phyloP scores from a whole-genome alignment of 805 yeast species.

The Wickerhamomyces chaumierensis region DNA sequence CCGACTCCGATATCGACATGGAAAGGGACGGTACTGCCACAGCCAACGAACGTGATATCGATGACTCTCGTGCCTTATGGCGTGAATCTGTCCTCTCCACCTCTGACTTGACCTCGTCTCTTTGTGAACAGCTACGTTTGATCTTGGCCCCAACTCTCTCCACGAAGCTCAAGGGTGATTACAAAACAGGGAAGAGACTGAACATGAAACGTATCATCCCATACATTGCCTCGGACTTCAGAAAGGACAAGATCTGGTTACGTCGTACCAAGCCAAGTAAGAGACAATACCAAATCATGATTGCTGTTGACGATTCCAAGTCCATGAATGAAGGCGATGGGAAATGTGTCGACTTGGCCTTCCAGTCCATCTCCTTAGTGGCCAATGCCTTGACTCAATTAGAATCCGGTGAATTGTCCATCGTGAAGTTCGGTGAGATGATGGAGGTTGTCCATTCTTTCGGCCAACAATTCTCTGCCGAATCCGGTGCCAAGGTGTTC shows the following conservation, averaged over 20 bases:
- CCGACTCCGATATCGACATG: conserved; percentile 17
- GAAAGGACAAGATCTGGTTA: conserved; percentile 97
- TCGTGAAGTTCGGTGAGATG: conserved; percentile 82
- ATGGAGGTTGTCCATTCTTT: conserved; percentile 83
- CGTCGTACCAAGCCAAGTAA: conserved; percentile 95
- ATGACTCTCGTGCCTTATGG: conserved; percentile 75
- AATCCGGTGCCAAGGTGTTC: conserved; percentile 75
- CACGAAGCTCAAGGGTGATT: conserved; percentile 92
- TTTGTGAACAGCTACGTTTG: conserved; percentile 86
- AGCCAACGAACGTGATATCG: conserved; percentile 36
- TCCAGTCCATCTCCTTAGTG: conserved; percentile 88
- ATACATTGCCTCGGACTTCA: conserved; percentile 93
- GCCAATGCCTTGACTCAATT: conserved; percentile 88
- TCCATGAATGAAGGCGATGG: conserved; percentile 97
- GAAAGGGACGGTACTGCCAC: conserved; percentile 12
- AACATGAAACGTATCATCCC: conserved; percentile 97
- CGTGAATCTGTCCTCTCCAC: conserved; percentile 73
- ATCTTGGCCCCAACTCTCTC: conserved; percentile 93
- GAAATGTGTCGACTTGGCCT: conserved; percentile 80
- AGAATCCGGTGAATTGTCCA: conserved; percentile 87
- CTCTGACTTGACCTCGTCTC: conserved; percentile 72
- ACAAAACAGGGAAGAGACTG: conserved; percentile 91
- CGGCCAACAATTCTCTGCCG: conserved; percentile 72
- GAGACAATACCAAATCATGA: conserved; percentile 95
- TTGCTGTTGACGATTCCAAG: conserved; percentile 93